Evolutionary conservation across 2,329 filamentous ascomycete genomes (phyloP), one percentile per base, ranked within the genome.

Genomic region (Hypoxylon sp.): DNA sequence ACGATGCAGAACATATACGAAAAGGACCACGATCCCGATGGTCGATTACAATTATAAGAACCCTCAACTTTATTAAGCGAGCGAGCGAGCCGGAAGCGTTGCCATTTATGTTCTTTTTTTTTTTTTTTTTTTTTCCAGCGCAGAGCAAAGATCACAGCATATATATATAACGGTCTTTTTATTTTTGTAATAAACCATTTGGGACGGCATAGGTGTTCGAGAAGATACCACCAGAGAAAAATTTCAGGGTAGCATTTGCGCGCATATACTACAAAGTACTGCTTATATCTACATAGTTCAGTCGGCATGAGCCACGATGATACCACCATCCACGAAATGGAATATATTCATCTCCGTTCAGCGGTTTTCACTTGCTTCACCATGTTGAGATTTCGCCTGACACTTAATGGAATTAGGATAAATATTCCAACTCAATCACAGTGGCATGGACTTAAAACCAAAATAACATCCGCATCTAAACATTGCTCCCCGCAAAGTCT

Each of bases 1-100:
- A 59, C 59, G 30, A 60, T 65, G 54, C 54, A 62, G n/a, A 60
- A 65, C 27, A 62, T 62, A 37, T 65, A 65, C 46, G 62, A 65
- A 44, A 61, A 58, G 15, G 63, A 64, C 36, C n/a, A n/a, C n/a
- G 49, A 61, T 15, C 21, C 45, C n/a, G 52, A 38, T 5, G 60
- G 55, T 7, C 57, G 61, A 11, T 50, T 65, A 45, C 60, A 61
- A 37, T 41, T 64, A 49, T 64, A 55, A 45, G n/a, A n/a, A n/a
- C n/a, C n/a, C n/a, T n/a, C n/a, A n/a, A n/a, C n/a, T n/a, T n/a
- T n/a, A n/a, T n/a, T n/a, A 16, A 40, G 19, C 25, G n/a, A 30
- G 31, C 29, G 21, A 27, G 25, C 26, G 26, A 40, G 13, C 32
- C n/a, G 12, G 13, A 13, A 6, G 7, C 19, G 19, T 15, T 17